Evolutionary conservation across 371 early-diverging fungal species (phyloP).

Genomic region (Umbelopsis sp.): DNA sequence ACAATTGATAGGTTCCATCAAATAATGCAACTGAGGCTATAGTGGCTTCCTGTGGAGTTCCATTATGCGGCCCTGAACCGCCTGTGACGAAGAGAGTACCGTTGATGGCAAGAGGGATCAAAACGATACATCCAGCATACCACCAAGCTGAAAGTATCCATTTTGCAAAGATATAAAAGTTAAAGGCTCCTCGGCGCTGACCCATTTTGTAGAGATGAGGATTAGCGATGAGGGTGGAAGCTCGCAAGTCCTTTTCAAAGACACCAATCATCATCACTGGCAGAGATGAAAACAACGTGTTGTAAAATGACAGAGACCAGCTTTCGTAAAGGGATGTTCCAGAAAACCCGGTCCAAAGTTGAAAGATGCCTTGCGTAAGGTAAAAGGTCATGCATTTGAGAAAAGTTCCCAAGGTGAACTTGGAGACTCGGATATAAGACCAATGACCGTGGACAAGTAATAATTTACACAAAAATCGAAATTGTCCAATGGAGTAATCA

Average conservation of each 20-base stretch:
- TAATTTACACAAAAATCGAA: conserved; percentile 74
- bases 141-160: conserved; percentile 67
- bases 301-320: conserved; percentile 82
- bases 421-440: conserved; percentile 79
- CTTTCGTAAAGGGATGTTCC: conserved; percentile 81
- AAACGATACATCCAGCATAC: conserved; percentile 56
- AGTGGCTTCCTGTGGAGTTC: not conserved
- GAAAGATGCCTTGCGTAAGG: conserved; percentile 65
- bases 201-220: conserved; percentile 79
- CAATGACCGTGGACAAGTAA: conserved; percentile 86
- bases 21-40: conserved; percentile 23
- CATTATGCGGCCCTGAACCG: not conserved
- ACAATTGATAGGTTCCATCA: conserved; percentile 44
- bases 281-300: conserved; percentile 79
- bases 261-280: conserved; percentile 82
- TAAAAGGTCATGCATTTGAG: conserved; percentile 82
- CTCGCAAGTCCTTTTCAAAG: conserved; percentile 80
- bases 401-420: conserved; percentile 81
- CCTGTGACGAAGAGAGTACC: not conserved
- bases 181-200: conserved; percentile 65
- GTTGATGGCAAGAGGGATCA: conserved; percentile 47
- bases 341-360: conserved; percentile 78
- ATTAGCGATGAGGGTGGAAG: conserved; percentile 64
- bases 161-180: conserved; percentile 56
- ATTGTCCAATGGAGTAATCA: conserved; percentile 91